Conservation (phyloP, 352 stramenopile genomes). For the Phytophthora syringae region DNA sequence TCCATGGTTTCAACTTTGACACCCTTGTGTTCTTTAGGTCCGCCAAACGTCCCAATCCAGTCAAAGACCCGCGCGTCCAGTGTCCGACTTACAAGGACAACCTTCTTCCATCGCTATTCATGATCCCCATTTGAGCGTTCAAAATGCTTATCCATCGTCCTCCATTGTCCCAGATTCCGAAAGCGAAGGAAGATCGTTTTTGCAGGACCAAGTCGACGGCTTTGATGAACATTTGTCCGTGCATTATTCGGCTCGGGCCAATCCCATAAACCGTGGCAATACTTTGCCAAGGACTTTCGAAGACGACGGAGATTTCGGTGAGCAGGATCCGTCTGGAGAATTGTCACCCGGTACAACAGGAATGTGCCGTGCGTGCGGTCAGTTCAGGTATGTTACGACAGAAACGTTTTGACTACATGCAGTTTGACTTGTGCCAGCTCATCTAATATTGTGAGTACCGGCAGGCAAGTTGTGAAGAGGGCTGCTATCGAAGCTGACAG, state of each 20-base stretch:
- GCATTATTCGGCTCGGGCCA: not conserved
- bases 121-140: not conserved
- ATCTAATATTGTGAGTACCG: not conserved
- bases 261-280: not conserved
- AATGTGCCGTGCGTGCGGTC: slow-evolving; percentile 21
- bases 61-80: not conserved
- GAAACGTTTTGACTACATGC: not conserved
- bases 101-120: not conserved
- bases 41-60: not conserved
- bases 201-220: not conserved
- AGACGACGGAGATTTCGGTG: not conserved
- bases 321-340: not conserved
- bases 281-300: not conserved
- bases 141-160: not conserved
- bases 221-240: not conserved
- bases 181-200: not conserved
- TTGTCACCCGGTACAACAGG: not conserved
- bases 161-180: not conserved
- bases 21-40: not conserved
- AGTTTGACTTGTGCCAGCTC: not conserved
- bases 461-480: not conserved
- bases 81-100: not conserved
- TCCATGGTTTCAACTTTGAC: not conserved
- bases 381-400: slow-evolving; percentile 21
- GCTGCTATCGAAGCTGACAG: not conserved